Percentiles rank a stretch among this genome's conserved stretches.
Conservation (phyloP, 73 alveolate genomes). For the Paramecium tetraurelia region DNA sequence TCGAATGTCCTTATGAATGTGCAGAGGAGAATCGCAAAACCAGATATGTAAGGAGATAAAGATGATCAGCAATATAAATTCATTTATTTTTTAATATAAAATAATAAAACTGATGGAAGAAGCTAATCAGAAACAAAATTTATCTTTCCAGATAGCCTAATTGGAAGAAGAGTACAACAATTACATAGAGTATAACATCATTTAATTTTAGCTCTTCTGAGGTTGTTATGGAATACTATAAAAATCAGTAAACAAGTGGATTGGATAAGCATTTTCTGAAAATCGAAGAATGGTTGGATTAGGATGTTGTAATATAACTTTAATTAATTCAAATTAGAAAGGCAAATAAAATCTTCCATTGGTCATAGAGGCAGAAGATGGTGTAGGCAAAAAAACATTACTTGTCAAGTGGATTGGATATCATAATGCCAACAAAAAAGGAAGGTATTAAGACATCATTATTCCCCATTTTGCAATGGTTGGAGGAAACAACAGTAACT, state of each 20-base stretch:
- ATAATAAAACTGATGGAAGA: constrained; percentile 12
- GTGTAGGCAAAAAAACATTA: constrained; percentile 69
- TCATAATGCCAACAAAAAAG: constrained; percentile 58
- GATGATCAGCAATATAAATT: not conserved
- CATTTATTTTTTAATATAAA: not conserved
- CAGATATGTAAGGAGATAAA: constrained; percentile 22
- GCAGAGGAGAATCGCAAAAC: not conserved
- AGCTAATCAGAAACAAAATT: not conserved
- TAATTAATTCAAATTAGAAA: not conserved
- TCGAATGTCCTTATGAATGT: not conserved
- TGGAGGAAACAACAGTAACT: constrained; percentile 66
- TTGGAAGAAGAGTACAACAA: constrained; percentile 24
- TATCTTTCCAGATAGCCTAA: not conserved
- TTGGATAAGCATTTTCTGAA: constrained; percentile 58
- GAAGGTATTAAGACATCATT: constrained; percentile 57
- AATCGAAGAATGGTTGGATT: constrained; percentile 62
- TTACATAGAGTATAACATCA: not conserved
- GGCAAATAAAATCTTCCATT: constrained; percentile 62
- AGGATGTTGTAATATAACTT: not conserved
- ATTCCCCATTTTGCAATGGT: constrained; percentile 63
- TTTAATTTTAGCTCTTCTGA: constrained; percentile 55
- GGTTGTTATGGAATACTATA: constrained; percentile 49
- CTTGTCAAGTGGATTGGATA: constrained; percentile 70
- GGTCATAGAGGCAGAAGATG: constrained; percentile 75
- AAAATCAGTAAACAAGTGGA: constrained; percentile 52